These are phyloP conservation scores for Lentinula boryana DNA, from an alignment of 768 basidiomycete species.

Conservation along the genomic window DNA sequence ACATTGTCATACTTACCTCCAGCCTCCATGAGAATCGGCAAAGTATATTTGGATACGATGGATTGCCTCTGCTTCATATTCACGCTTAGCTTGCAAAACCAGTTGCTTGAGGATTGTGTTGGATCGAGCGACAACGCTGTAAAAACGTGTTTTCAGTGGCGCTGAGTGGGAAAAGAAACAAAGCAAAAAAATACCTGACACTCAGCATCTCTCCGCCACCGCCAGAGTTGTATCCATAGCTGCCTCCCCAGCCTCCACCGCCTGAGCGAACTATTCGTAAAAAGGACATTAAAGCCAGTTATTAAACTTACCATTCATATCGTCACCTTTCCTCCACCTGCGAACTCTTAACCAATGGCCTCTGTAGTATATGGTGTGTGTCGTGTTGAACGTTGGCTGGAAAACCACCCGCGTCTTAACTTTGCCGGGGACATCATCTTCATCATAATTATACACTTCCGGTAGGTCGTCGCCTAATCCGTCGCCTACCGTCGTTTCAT, in stretches of 20 bases:
- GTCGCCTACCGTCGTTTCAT: background rate
- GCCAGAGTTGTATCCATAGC: conserved; percentile 15
- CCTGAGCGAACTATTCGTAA: background rate
- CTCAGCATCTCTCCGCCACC: conserved; percentile 69
- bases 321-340: conserved; percentile 60
- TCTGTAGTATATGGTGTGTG: conserved; percentile 82
- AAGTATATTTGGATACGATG: conserved; percentile 88
- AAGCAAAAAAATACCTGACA: conserved; percentile 46
- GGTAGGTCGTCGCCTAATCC: background rate
- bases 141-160: background rate
- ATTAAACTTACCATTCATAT: background rate
- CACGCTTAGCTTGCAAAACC: conserved; percentile 83
- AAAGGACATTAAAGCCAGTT: background rate
- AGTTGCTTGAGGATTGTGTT: conserved; percentile 86
- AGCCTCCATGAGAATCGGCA: conserved; percentile 81
- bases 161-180: background rate
- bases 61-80: conserved; percentile 82
- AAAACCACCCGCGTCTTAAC: conserved; percentile 79
- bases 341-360: conserved; percentile 81
- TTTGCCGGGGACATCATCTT: conserved; percentile 46
- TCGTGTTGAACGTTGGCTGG: conserved; percentile 84
- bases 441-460: conserved; percentile 33
- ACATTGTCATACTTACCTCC: conserved; percentile 52
- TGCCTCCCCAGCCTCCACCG: background rate
- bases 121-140: conserved; percentile 75